Evolutionary conservation across 495 filamentous ascomycete genomes (phyloP).

Genomic region (Alectoria sarmentosa): DNA sequence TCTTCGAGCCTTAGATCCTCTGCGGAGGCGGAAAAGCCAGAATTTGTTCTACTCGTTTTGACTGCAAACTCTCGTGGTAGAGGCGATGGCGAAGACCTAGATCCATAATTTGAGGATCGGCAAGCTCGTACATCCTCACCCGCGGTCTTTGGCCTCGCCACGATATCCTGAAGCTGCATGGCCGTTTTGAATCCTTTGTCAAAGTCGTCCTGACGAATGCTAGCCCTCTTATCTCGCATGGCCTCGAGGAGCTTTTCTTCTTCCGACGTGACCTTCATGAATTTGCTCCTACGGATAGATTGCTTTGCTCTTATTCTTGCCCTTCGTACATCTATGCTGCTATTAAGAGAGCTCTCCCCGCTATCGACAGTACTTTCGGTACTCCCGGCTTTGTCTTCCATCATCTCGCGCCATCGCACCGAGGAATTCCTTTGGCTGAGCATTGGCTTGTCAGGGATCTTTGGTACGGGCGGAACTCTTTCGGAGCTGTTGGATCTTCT

Average conservation of each 20-base stretch:
- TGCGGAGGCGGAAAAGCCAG: constrained; percentile 9
- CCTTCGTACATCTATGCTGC: constrained; percentile 9
- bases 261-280: constrained; percentile 82
- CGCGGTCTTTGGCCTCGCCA: constrained; percentile 23
- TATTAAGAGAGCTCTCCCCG: constrained; percentile 11
- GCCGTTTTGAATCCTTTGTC: constrained; percentile 35
- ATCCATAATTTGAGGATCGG: constrained; percentile 20
- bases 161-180: constrained; percentile 17
- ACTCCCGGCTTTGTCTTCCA: constrained; percentile 18
- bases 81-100: constrained; percentile 15
- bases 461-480: constrained; percentile 24
- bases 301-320: constrained; percentile 8
- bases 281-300: constrained; percentile 38
- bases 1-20: constrained; percentile 18
- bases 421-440: constrained; percentile 23
- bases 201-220: constrained; percentile 66
- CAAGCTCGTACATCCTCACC: constrained; percentile 20
- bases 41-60: neutral
- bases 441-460: constrained; percentile 20
- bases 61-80: constrained; percentile 12
- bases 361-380: constrained; percentile 19
- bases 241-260: constrained; percentile 78
- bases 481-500: constrained; percentile 20
- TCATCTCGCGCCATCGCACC: constrained; percentile 24
- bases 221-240: constrained; percentile 69